These are phyloP conservation scores for Penicillium sp. DNA, from an alignment of 2,329 filamentous ascomycete species.

Conservation along the genomic window DNA sequence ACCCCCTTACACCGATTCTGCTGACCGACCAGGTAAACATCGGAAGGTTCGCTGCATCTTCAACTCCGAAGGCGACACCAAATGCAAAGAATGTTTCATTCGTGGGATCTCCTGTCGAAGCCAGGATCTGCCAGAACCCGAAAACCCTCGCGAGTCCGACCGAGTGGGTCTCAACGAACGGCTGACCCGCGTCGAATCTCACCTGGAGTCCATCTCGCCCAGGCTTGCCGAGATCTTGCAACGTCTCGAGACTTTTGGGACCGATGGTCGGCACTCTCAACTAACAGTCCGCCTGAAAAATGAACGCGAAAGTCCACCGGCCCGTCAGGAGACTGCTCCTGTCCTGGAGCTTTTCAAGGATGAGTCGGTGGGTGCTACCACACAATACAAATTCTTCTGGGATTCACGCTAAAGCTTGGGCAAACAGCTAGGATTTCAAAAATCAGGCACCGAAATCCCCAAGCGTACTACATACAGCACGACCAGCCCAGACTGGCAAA, in stretches of 20 bases:
- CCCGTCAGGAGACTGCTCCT: conserved; percentile 9
- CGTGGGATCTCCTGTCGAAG: conserved; percentile 12
- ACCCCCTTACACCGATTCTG: neutral
- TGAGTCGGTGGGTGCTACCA: neutral
- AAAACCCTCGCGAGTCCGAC: conserved; percentile 13
- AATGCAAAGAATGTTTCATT: conserved; percentile 13
- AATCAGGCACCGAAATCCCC: neutral
- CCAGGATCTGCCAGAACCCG: conserved; percentile 15
- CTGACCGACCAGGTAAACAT: conserved; percentile 13
- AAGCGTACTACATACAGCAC: neutral
- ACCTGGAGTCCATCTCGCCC: conserved; percentile 10
- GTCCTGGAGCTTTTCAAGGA: conserved; percentile 13
- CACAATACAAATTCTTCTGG: neutral
- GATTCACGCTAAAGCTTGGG: neutral
- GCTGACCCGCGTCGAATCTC: conserved; percentile 10
- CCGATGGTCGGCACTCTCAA: neutral
- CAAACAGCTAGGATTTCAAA: conserved; percentile 6
- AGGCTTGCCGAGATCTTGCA: neutral
- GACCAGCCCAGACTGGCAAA: neutral
- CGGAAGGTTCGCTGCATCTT: conserved; percentile 18
- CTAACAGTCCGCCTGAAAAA: neutral
- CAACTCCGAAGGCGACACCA: conserved; percentile 8
- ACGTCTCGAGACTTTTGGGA: neutral
- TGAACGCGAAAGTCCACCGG: neutral
- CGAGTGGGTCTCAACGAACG: conserved; percentile 11